These are phyloP conservation scores for Ceratocystis ficicola DNA, from an alignment of 2,329 filamentous ascomycete genomes.

Conservation along the genomic window DNA sequence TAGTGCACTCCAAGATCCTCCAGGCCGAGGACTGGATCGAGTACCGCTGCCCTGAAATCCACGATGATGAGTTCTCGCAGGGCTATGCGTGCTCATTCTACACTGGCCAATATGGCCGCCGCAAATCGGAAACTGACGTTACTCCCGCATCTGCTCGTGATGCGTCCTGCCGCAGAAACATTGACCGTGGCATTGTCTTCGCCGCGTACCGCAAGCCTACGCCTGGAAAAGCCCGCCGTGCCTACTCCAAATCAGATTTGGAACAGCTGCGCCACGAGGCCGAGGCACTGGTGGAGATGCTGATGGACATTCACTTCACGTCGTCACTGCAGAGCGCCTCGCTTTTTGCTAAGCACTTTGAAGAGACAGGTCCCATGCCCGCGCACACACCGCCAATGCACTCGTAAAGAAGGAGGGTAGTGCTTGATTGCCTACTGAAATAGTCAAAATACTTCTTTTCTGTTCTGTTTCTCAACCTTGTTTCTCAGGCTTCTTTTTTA, in stretches of 20 bases:
- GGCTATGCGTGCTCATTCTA: conserved; percentile 45
- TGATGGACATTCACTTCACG: conserved; percentile 39
- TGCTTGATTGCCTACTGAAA: neutral
- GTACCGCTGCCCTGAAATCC: conserved; percentile 36
- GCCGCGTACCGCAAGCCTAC: conserved; percentile 41
- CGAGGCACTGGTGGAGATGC: conserved; percentile 41
- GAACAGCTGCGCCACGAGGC: conserved; percentile 38
- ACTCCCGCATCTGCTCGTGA: conserved; percentile 3
- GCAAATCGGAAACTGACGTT: conserved; percentile 24
- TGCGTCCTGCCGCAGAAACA: conserved; percentile 22
- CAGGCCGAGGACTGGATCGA: conserved; percentile 41
- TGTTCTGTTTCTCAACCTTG: neutral
- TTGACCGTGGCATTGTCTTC: conserved; percentile 44
- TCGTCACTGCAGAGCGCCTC: conserved; percentile 24
- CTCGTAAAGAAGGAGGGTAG: conserved; percentile 10
- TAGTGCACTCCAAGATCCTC: conserved; percentile 41
- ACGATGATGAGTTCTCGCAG: conserved; percentile 36
- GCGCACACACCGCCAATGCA: conserved; percentile 23
- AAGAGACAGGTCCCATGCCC: conserved; percentile 34
- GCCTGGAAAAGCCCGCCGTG: conserved; percentile 29
- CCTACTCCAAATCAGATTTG: conserved; percentile 34
- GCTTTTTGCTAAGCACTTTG: conserved; percentile 25
- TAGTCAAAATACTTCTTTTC: neutral
- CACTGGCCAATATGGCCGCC: conserved; percentile 31
- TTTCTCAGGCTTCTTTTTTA: conserved; percentile 13